A percentile compares a stretch with the other conserved stretches of the same genome.
These are phyloP conservation scores for Coffea eugenioides DNA, from an alignment of 257 asterid species.

Conservation along the genomic window DNA sequence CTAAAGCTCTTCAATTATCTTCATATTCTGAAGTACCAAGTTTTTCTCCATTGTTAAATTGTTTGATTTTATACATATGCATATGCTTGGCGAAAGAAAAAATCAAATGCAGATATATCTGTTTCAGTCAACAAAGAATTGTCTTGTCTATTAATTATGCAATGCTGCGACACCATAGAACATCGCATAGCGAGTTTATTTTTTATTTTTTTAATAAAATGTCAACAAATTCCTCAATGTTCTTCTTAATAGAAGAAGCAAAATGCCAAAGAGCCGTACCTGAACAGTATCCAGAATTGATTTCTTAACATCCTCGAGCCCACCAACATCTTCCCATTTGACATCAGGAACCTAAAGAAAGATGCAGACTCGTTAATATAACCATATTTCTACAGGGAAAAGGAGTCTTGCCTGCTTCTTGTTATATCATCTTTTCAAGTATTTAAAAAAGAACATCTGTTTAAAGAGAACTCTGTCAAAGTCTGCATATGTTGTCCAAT, in stretches of 20 bases:
- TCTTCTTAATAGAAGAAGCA: not conserved
- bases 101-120: not conserved
- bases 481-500: not conserved
- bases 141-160: not conserved
- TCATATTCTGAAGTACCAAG: not conserved
- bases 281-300: constrained; percentile 95
- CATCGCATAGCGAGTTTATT: not conserved
- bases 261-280: constrained; percentile 40
- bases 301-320: constrained; percentile 96
- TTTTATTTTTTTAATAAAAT: not conserved
- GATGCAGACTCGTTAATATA: not conserved
- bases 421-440: not conserved
- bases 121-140: not conserved
- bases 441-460: not conserved
- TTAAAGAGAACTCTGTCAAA: not conserved
- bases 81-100: not conserved
- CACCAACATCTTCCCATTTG: constrained; percentile 99
- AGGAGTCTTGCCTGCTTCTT: not conserved
- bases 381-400: constrained; percentile 7
- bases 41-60: not conserved
- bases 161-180: not conserved
- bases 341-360: constrained; percentile 71
- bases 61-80: not conserved
- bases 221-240: not conserved
- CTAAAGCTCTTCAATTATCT: constrained; percentile 3